Evolutionary conservation across 2,329 filamentous ascomycete genomes (phyloP).

Genomic region (Aspergillus viridinutans): DNA sequence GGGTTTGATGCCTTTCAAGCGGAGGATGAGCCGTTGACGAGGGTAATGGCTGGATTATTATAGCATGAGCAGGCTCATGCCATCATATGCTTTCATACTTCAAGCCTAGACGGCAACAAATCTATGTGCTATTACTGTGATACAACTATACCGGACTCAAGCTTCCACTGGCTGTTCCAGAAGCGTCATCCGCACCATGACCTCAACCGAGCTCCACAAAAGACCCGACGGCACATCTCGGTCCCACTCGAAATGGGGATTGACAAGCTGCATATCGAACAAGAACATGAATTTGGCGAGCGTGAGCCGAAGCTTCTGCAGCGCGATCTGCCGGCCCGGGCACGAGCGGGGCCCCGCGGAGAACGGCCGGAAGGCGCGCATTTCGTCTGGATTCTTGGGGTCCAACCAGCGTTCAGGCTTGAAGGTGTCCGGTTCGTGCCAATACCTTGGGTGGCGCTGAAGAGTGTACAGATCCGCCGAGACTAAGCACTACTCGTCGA

Average conservation of each 20-base stretch:
- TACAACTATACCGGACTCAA: neutral
- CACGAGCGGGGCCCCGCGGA: neutral
- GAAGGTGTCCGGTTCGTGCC: neutral
- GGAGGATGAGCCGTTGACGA: slow-evolving; percentile 33
- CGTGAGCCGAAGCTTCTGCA: neutral
- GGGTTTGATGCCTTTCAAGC: slow-evolving; percentile 28
- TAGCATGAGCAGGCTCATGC: slow-evolving; percentile 5
- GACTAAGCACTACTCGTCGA: neutral
- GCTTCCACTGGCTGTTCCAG: neutral
- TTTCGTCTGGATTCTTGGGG: neutral
- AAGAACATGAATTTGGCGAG: neutral
- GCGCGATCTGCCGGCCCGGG: neutral
- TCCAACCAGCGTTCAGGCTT: neutral
- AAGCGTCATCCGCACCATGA: neutral
- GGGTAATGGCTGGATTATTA: slow-evolving; percentile 32
- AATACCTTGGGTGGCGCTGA: neutral
- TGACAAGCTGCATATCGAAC: neutral
- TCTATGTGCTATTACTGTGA: neutral
- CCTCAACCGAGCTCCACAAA: neutral
- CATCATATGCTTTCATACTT: neutral
- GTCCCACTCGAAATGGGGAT: neutral
- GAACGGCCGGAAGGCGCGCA: neutral
- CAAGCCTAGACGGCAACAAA: neutral
- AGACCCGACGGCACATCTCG: neutral
- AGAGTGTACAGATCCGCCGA: neutral